These are phyloP conservation scores for Spergularia azorica DNA, from an alignment of 179 eudicot genomes.

Conservation along the genomic window DNA sequence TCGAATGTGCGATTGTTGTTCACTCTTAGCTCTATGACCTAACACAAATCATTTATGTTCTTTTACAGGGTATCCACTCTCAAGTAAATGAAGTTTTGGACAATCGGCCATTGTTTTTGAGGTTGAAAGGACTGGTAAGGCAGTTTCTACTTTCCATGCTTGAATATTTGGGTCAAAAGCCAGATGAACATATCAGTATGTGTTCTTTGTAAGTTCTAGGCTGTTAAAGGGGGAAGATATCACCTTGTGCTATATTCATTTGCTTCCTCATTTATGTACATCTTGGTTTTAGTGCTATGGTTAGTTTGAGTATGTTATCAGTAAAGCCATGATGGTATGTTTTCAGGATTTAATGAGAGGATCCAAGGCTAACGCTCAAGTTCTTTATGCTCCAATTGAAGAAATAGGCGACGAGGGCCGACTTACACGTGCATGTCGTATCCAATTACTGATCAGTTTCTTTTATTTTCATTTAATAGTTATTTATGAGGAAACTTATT, in stretches of 20 bases:
- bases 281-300: slow-evolving; percentile 3
- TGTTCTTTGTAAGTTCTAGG: neutral
- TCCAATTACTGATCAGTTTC: slow-evolving; percentile 38
- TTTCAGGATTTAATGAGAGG: slow-evolving; percentile 81
- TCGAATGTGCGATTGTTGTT: slow-evolving; percentile 4
- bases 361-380: slow-evolving; percentile 62
- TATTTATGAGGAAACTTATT: neutral
- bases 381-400: slow-evolving; percentile 82
- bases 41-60: slow-evolving; percentile 24
- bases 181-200: neutral
- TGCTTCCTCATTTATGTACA: neutral
- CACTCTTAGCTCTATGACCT: neutral
- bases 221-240: neutral
- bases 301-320: neutral
- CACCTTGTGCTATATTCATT: neutral
- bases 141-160: slow-evolving; percentile 18
- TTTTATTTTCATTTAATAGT: neutral
- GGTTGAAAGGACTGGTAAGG: slow-evolving; percentile 88
- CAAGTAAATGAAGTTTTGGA: slow-evolving; percentile 71
- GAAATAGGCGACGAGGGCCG: slow-evolving; percentile 78
- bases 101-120: slow-evolving; percentile 61
- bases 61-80: slow-evolving; percentile 59
- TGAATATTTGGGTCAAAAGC: slow-evolving; percentile 9
- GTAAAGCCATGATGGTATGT: slow-evolving; percentile 14
- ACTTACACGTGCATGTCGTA: slow-evolving; percentile 84